phyloP scores from a whole-genome alignment of 257 asterid genomes.

The Solanum arcanum region DNA sequence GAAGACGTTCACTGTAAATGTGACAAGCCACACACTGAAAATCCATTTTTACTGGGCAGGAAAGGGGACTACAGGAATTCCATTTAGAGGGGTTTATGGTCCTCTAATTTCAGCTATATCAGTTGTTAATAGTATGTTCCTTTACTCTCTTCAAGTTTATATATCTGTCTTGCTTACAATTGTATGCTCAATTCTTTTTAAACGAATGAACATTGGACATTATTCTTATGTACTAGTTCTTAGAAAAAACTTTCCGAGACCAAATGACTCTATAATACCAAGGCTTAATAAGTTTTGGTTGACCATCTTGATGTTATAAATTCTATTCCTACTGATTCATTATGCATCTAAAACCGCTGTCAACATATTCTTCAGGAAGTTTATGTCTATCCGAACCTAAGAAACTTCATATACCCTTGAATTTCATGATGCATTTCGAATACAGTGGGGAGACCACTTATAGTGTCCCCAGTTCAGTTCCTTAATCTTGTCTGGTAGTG shows the following conservation, averaged over 20 bases:
- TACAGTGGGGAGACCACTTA: background rate
- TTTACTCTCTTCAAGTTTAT: background rate
- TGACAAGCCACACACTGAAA: conserved; percentile 49
- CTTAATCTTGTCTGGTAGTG: background rate
- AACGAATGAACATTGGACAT: background rate
- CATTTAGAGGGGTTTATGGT: conserved; percentile 76
- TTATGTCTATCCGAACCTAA: background rate
- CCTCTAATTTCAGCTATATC: conserved; percentile 88
- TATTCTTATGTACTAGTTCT: background rate
- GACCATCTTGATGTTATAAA: background rate
- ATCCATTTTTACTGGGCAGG: conserved; percentile 91
- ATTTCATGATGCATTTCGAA: background rate
- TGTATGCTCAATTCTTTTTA: background rate
- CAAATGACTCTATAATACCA: background rate
- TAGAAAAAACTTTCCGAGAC: background rate
- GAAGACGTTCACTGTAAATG: conserved; percentile 40
- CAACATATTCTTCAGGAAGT: background rate
- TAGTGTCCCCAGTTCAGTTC: background rate
- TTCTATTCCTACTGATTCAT: background rate
- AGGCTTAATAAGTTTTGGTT: background rate
- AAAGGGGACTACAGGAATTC: conserved; percentile 83
- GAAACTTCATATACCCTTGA: background rate
- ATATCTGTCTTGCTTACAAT: background rate
- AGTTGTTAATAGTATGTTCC: conserved; percentile 64
- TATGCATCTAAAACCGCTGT: background rate